Conservation (phyloP, 345 rosid species). For the Geranium rotundifolium region DNA sequence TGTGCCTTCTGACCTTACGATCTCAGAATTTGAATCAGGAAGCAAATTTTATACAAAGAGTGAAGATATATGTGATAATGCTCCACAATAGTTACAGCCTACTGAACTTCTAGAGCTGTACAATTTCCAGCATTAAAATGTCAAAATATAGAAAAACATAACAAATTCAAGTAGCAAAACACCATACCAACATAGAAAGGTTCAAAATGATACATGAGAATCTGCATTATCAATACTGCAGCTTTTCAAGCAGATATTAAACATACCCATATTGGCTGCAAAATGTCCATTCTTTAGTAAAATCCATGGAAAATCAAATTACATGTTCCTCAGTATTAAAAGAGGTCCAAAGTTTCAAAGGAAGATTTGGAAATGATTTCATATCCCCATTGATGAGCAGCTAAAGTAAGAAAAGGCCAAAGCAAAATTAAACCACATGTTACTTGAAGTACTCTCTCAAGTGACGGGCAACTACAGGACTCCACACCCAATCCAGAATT, state of each 20-base stretch:
- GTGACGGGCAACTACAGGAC: too few species aligned
- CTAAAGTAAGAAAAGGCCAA: neutral
- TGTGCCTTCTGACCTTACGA: too few species aligned
- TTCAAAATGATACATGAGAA: neutral
- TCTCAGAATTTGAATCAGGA: too few species aligned
- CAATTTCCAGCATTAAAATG: neutral
- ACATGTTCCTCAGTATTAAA: neutral
- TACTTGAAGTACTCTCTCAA: neutral
- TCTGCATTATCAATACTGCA: neutral
- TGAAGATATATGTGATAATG: too few species aligned
- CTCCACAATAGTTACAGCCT: too few species aligned
- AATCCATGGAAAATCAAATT: neutral
- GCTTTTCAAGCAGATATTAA: neutral
- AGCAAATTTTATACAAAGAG: too few species aligned
- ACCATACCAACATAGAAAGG: neutral
- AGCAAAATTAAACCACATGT: neutral
- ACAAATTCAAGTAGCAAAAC: neutral
- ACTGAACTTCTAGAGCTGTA: too few species aligned
- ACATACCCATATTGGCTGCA: neutral
- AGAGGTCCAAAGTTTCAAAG: neutral
- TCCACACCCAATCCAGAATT: too few species aligned
- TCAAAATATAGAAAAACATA: too few species aligned
- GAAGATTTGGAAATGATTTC: neutral
- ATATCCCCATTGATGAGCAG: neutral
- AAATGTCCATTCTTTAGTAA: neutral